Evolutionary conservation across 2,329 filamentous ascomycete genomes (phyloP).

Genomic region (Fusarium anguioides): DNA sequence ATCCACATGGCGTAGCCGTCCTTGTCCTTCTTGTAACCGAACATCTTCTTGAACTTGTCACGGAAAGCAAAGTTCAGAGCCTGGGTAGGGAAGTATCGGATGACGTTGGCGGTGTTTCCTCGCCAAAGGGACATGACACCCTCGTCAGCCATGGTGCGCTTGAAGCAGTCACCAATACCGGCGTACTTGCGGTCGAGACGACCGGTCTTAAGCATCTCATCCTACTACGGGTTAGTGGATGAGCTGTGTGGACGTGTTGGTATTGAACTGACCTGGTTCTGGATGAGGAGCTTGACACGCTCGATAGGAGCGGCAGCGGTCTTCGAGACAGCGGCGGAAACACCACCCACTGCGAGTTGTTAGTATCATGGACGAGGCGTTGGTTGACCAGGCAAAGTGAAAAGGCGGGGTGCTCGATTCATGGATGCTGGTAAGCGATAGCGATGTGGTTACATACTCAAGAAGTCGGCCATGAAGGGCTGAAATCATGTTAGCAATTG

Average conservation of each 20-base stretch:
- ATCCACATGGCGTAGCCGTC: slow-evolving; percentile 99
- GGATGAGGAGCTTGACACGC: slow-evolving; percentile 99
- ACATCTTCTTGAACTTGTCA: slow-evolving; percentile 99
- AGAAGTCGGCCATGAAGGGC: slow-evolving; percentile 97
- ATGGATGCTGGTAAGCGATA: slow-evolving; percentile 23
- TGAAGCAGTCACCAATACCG: slow-evolving; percentile 96
- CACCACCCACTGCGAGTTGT: slow-evolving; percentile 87
- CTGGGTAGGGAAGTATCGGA: slow-evolving; percentile 99
- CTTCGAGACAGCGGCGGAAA: slow-evolving; percentile 99
- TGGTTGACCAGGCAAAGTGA: slow-evolving; percentile 11
- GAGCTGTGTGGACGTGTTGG: background rate
- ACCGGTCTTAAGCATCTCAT: slow-evolving; percentile 99
- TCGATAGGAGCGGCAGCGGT: slow-evolving; percentile 99
- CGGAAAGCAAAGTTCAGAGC: slow-evolving; percentile 99
- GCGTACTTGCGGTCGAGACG: slow-evolving; percentile 98
- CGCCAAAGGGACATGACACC: slow-evolving; percentile 97
- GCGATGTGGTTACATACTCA: slow-evolving; percentile 78
- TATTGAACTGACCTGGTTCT: slow-evolving; percentile 89
- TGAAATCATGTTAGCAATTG: slow-evolving; percentile 53
- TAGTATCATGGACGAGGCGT: slow-evolving; percentile 19
- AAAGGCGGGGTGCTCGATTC: background rate
- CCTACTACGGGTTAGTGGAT: slow-evolving; percentile 66
- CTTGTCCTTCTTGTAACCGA: slow-evolving; percentile 99
- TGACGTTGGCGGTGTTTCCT: slow-evolving; percentile 99
- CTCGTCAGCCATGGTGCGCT: slow-evolving; percentile 87